Conservation (phyloP, 495 filamentous ascomycete genomes). For the Trichoderma asperelloides region DNA sequence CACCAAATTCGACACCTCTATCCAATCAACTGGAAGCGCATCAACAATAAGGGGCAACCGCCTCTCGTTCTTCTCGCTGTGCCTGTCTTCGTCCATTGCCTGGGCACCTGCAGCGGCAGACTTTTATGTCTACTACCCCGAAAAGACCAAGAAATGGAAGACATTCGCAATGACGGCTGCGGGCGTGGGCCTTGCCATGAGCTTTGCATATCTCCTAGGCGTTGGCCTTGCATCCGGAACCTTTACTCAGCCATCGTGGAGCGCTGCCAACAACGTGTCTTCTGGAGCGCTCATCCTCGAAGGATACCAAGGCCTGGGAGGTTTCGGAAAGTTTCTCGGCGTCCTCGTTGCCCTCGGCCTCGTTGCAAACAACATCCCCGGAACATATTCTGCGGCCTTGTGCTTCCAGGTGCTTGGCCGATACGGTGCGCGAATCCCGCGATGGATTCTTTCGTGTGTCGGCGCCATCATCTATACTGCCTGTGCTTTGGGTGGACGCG, state of each 20-base stretch:
- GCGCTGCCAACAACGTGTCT: slow-evolving; percentile 44
- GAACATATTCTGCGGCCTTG: slow-evolving; percentile 61
- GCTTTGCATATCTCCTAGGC: slow-evolving; percentile 54
- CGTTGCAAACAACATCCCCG: slow-evolving; percentile 61
- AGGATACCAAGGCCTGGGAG: slow-evolving; percentile 50
- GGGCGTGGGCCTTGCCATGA: slow-evolving; percentile 18
- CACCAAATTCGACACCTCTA: slow-evolving; percentile 50
- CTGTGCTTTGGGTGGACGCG: slow-evolving; percentile 55
- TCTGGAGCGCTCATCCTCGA: slow-evolving; percentile 62
- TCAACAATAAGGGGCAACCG: slow-evolving; percentile 19
- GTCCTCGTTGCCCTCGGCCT: slow-evolving; percentile 64
- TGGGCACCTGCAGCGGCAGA: slow-evolving; percentile 51
- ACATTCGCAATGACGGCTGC: slow-evolving; percentile 29
- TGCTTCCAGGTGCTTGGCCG: slow-evolving; percentile 59
- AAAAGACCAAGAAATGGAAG: slow-evolving; percentile 42
- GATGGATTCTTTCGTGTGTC: slow-evolving; percentile 55
- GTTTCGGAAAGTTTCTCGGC: slow-evolving; percentile 65
- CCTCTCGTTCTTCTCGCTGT: slow-evolving; percentile 20
- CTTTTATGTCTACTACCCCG: slow-evolving; percentile 57
- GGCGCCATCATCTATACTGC: slow-evolving; percentile 52
- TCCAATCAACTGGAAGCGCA: slow-evolving; percentile 18
- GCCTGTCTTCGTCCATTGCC: slow-evolving; percentile 13
- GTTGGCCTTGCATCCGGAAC: slow-evolving; percentile 60
- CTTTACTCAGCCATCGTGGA: slow-evolving; percentile 40
- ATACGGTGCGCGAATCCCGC: slow-evolving; percentile 46